Conservation (phyloP, 2,329 filamentous ascomycete genomes). For the Harringtonia lauricola region DNA sequence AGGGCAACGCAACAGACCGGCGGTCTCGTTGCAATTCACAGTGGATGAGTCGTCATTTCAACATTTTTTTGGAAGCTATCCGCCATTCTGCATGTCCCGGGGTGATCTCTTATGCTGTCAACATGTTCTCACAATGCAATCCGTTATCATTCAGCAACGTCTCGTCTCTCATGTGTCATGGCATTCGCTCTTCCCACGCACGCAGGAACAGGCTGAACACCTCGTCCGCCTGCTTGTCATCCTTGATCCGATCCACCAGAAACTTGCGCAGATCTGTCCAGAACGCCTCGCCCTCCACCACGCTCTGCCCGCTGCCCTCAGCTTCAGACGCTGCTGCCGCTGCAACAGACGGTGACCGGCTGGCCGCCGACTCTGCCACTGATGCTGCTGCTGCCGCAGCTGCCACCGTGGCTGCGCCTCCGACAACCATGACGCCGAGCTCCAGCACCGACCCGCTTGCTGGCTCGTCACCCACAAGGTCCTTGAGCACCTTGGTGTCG, state of each 20-base stretch:
- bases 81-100: not conserved
- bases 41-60: not conserved
- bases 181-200: slow-evolving; percentile 48
- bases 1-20: not conserved
- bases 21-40: not conserved
- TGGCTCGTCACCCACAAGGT: slow-evolving; percentile 37
- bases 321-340: not conserved
- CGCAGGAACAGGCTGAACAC: slow-evolving; percentile 57
- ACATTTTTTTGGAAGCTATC: slow-evolving; percentile 1
- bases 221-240: slow-evolving; percentile 53
- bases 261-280: slow-evolving; percentile 81
- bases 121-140: no score
- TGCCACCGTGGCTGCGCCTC: slow-evolving; percentile 43
- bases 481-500: slow-evolving; percentile 67
- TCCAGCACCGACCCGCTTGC: slow-evolving; percentile 48
- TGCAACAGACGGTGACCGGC: not conserved
- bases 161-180: not conserved
- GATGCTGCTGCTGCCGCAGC: slow-evolving; percentile 16
- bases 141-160: no score
- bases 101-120: not conserved
- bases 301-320: slow-evolving; percentile 24
- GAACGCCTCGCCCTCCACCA: slow-evolving; percentile 62
- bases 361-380: no score
- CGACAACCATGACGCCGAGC: slow-evolving; percentile 81
- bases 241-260: slow-evolving; percentile 65